phyloP scores from a whole-genome alignment of 139 green algal species.

The Chlorella ohadii region DNA sequence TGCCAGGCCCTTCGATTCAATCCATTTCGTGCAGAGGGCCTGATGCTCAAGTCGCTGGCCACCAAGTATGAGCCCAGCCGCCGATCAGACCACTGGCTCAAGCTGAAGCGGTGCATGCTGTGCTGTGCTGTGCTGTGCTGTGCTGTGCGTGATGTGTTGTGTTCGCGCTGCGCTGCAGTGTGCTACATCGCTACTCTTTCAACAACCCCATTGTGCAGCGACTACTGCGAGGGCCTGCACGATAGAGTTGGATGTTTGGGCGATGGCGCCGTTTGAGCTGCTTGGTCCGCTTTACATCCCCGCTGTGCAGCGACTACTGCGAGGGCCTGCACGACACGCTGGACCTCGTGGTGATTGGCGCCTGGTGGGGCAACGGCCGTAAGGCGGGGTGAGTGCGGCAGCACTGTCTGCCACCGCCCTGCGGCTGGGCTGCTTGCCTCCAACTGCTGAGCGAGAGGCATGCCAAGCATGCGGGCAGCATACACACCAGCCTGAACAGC shows the following conservation, averaged over 20 bases:
- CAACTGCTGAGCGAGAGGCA: too few relatives aligned
- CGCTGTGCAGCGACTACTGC: conserved; percentile 78
- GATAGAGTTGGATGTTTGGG: too few relatives aligned
- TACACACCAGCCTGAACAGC: too few relatives aligned
- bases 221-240: too few relatives aligned
- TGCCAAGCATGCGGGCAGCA: too few relatives aligned
- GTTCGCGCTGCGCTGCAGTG: background rate
- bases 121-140: background rate
- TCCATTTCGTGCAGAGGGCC: conserved; percentile 57
- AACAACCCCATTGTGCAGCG: conserved; percentile 35
- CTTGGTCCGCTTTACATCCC: too few relatives aligned
- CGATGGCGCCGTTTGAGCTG: too few relatives aligned
- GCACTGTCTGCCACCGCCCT: too few relatives aligned
- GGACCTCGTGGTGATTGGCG: conserved; percentile 94
- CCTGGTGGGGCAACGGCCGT: conserved; percentile 85
- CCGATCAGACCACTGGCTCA: conserved; percentile 84
- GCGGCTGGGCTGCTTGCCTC: too few relatives aligned
- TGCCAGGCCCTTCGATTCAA: background rate
- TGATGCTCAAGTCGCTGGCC: conserved; percentile 88
- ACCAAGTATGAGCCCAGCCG: conserved; percentile 76
- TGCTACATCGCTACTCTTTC: background rate
- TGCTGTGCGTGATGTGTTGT: background rate
- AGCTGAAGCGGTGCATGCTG: conserved; percentile 66
- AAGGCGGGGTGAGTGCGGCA: conserved; percentile 53
- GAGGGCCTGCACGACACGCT: conserved; percentile 85